These are phyloP conservation scores for Parietaria judaica DNA, from an alignment of 306 rosid species.

Conservation along the genomic window DNA sequence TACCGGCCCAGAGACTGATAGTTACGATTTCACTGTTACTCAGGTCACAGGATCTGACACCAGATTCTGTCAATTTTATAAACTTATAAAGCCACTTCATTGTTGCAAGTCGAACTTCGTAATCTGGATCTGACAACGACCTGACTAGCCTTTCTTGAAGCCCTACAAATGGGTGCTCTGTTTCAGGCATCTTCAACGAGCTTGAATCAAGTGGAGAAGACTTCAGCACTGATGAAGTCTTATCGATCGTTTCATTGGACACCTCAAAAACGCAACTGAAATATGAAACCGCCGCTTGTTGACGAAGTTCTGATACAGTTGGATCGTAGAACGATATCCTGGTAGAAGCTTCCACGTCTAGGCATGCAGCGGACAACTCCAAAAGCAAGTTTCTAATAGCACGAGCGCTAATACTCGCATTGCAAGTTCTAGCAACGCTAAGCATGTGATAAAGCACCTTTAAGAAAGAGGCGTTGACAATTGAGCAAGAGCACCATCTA, in stretches of 20 bases:
- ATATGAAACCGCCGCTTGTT: slow-evolving; percentile 78
- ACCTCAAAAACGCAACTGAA: slow-evolving; percentile 71
- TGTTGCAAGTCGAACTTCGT: slow-evolving; percentile 89
- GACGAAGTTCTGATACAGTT: slow-evolving; percentile 66
- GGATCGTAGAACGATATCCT: slow-evolving; percentile 57
- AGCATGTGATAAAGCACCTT: slow-evolving; percentile 77
- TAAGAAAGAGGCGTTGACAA: slow-evolving; percentile 59
- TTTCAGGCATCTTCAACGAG: slow-evolving; percentile 30
- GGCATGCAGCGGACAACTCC: slow-evolving; percentile 62
- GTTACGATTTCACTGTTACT: slow-evolving; percentile 33
- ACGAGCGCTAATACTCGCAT: slow-evolving; percentile 28
- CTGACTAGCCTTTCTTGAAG: slow-evolving; percentile 56
- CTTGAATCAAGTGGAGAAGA: slow-evolving; percentile 34
- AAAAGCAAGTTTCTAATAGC: slow-evolving; percentile 47
- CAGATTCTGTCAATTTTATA: slow-evolving; percentile 51
- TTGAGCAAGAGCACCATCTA: slow-evolving; percentile 57
- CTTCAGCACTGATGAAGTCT: slow-evolving; percentile 22
- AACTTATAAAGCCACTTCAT: slow-evolving; percentile 83
- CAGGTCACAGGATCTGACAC: slow-evolving; percentile 32
- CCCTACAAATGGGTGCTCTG: slow-evolving; percentile 37
- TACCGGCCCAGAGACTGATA: slow-evolving; percentile 49
- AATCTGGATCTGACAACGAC: slow-evolving; percentile 64
- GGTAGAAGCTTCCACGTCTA: slow-evolving; percentile 51
- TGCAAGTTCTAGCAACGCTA: slow-evolving; percentile 50
- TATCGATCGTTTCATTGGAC: slow-evolving; percentile 43